These are phyloP conservation scores for Euphorbia tirucalli DNA, from an alignment of 345 rosid species.

Conservation along the genomic window DNA sequence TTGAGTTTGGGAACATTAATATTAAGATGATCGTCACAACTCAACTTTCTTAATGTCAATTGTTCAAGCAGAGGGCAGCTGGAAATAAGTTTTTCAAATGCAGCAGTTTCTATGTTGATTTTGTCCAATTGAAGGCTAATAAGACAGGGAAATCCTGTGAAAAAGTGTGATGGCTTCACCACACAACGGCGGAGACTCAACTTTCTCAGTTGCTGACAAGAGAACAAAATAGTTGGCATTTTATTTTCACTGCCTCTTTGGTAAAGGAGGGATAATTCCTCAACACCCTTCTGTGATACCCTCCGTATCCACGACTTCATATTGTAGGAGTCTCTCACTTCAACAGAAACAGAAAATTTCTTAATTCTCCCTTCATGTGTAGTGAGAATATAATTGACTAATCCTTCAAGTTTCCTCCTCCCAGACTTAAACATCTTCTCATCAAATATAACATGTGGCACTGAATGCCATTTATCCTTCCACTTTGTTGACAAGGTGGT, in stretches of 20 bases:
- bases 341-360: slow-evolving; percentile 1
- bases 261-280: not conserved
- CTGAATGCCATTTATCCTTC: slow-evolving; percentile 10
- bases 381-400: slow-evolving; percentile 11
- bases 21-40: slow-evolving; percentile 10
- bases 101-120: slow-evolving; percentile 7
- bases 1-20: slow-evolving; percentile 7
- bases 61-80: slow-evolving; percentile 9
- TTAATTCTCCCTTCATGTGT: slow-evolving; percentile 10
- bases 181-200: slow-evolving; percentile 6
- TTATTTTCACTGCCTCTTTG: not conserved
- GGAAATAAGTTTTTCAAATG: slow-evolving; percentile 11
- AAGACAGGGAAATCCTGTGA: slow-evolving; percentile 13
- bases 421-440: slow-evolving; percentile 3
- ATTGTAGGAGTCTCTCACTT: slow-evolving; percentile 2
- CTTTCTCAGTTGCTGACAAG: slow-evolving; percentile 8
- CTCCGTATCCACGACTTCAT: slow-evolving; percentile 6
- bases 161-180: not conserved
- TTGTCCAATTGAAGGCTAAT: slow-evolving; percentile 6
- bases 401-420: slow-evolving; percentile 1
- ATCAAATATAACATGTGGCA: slow-evolving; percentile 11
- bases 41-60: slow-evolving; percentile 2
- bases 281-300: slow-evolving; percentile 4
- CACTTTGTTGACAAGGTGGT: slow-evolving; percentile 8
- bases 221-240: slow-evolving; percentile 1